Evolutionary conservation across 2,329 filamentous ascomycete species (phyloP), one percentile per base, ranked within the genome.

Genomic region (Colletotrichum euphorbiae): DNA sequence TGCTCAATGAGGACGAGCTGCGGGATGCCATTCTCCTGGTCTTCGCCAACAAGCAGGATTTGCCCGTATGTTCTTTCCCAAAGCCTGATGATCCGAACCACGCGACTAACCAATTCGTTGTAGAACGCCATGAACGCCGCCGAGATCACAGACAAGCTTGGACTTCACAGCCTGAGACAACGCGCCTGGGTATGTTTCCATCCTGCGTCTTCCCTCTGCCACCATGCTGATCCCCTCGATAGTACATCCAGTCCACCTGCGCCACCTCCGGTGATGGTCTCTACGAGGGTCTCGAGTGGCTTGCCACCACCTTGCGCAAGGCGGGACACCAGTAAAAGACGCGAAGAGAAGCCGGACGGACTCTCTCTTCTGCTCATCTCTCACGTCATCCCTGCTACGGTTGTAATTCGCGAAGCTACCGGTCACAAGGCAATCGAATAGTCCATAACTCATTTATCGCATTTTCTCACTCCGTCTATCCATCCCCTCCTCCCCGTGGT

Each of bases 11-110:
- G 84, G 93, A 97, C 75, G 96, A 99, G 87, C 93, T 99, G 83
- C 93, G 95, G 81, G 96, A 99, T 81, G 96, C 96, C 74, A 91
- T 98, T 76, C 89, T 99, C 76, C 86, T 99, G 77, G 95, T 99
- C 78, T 99, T 99, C 79, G 96, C 96, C 84, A 99, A 99, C 91
- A 99, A 99, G 89, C 96, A 99, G 88, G 96, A 99, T 94, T 86
- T 98, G 83, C 91, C 92, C 76, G 96, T 98, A 87, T 82, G 94
- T 88, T 69, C n/a, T 42, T 46, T 12, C 24, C 9, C 46, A 36
- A 12, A 57, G 28, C 63, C 21, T 31, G 2, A 9, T 38, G 17
- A 12, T 13, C 36, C 9, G 42, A 60, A 57, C 15, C 51, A 60
- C 43, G 54, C 38, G n/a, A 52, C 66, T 70, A 36, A 70, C 57